Conservation (phyloP, 2,329 filamentous ascomycete genomes). For the Lasiodiplodia sp. region DNA sequence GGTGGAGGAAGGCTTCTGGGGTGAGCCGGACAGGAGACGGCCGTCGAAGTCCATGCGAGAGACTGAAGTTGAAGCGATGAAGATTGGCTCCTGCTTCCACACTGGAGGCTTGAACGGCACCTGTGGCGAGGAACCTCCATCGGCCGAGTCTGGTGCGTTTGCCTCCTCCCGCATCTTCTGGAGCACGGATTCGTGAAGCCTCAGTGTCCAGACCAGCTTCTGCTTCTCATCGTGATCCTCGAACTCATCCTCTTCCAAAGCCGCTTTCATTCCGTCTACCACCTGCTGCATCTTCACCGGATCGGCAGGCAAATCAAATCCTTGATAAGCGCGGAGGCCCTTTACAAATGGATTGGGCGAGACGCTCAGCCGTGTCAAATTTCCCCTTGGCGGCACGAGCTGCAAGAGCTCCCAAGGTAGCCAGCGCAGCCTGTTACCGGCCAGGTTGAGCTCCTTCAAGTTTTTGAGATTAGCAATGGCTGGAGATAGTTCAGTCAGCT, state of each 20-base stretch:
- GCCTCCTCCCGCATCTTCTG: conserved; percentile 16
- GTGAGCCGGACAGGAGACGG: conserved; percentile 20
- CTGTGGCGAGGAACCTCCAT: background rate
- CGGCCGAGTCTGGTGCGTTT: background rate
- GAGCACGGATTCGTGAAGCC: conserved; percentile 11
- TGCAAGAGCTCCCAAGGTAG: conserved; percentile 70
- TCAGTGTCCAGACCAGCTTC: conserved; percentile 19
- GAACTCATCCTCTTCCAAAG: conserved; percentile 1
- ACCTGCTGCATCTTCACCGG: conserved; percentile 4
- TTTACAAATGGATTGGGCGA: conserved; percentile 70
- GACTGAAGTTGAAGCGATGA: conserved; percentile 30
- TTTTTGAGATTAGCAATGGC: conserved; percentile 65
- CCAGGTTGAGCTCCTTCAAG: conserved; percentile 69
- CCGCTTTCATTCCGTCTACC: background rate
- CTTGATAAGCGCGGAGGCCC: conserved; percentile 38
- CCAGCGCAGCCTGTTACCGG: conserved; percentile 67
- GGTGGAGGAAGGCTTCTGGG: conserved; percentile 8
- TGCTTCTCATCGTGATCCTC: conserved; percentile 3
- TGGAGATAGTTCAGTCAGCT: conserved; percentile 66
- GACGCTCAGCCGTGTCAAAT: conserved; percentile 61
- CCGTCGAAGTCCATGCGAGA: conserved; percentile 42
- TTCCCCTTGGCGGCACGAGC: conserved; percentile 55
- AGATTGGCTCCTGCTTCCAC: conserved; percentile 32
- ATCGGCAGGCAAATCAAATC: conserved; percentile 49
- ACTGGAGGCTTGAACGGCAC: conserved; percentile 17